A percentile compares a stretch with the other conserved stretches of the same genome.
These are phyloP conservation scores for Nigrospora oryzae DNA, from an alignment of 2,329 filamentous ascomycete species.

Conservation along the genomic window DNA sequence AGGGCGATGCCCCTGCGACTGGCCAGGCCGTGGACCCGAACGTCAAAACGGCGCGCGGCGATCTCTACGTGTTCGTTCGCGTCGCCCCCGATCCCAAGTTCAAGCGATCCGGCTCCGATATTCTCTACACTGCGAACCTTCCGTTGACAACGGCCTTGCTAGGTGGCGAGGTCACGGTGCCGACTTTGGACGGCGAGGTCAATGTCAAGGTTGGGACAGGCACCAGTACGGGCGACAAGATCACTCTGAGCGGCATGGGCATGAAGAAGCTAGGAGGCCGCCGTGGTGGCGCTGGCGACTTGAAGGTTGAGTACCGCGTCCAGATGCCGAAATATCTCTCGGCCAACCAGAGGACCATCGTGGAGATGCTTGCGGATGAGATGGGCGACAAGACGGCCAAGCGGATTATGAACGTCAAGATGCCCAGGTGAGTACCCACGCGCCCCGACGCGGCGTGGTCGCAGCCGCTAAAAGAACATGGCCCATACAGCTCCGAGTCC, in stretches of 20 bases:
- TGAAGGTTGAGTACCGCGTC: constrained; percentile 91
- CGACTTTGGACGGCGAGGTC: constrained; percentile 83
- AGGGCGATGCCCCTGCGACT: constrained; percentile 79
- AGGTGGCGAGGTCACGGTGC: constrained; percentile 81
- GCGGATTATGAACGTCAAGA: constrained; percentile 78
- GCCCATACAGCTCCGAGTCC: constrained; percentile 7
- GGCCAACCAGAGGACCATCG: constrained; percentile 81
- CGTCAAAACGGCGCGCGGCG: constrained; percentile 63
- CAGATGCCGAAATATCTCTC: constrained; percentile 91
- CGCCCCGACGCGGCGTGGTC: not conserved
- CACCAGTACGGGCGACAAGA: constrained; percentile 84
- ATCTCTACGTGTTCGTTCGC: constrained; percentile 84
- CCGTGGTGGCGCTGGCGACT: constrained; percentile 63
- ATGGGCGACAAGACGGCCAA: constrained; percentile 89
- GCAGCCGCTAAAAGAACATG: not conserved
- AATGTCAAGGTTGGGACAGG: constrained; percentile 87
- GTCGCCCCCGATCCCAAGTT: constrained; percentile 90
- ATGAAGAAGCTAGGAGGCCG: constrained; percentile 78
- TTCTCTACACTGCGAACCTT: constrained; percentile 85
- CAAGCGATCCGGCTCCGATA: constrained; percentile 76
- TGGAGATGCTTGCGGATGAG: constrained; percentile 95
- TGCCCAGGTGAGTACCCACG: constrained; percentile 33
- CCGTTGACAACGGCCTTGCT: constrained; percentile 89
- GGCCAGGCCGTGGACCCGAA: constrained; percentile 58
- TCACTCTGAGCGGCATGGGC: constrained; percentile 83